Conservation (phyloP, 1,284 basidiomycete genomes). For the Rhodotorula sp. region DNA sequence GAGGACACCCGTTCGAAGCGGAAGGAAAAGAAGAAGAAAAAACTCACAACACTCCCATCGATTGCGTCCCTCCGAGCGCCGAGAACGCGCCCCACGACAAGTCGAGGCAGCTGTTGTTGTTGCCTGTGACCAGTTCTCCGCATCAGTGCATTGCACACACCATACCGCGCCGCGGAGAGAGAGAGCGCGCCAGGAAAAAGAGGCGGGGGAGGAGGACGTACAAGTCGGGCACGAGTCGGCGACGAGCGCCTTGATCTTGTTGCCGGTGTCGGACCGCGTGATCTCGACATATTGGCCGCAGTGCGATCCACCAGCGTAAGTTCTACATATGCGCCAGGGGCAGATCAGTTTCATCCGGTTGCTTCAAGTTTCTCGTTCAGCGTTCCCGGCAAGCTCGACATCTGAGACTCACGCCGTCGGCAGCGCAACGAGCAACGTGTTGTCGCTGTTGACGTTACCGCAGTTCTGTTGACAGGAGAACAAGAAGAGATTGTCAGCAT, state of each 20-base stretch:
- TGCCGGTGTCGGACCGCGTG: constrained; percentile 12
- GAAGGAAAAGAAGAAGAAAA: too few species aligned
- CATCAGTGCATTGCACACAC: neutral
- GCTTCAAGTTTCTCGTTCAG: neutral
- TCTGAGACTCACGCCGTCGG: constrained; percentile 9
- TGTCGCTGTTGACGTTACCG: constrained; percentile 28
- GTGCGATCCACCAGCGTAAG: constrained; percentile 22
- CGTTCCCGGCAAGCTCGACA: neutral
- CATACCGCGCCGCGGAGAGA: too few species aligned
- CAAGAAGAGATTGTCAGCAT: too few species aligned
- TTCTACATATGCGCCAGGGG: neutral
- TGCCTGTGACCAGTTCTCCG: too few species aligned
- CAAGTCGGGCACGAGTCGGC: constrained; percentile 31
- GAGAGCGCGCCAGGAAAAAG: neutral
- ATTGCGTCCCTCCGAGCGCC: too few species aligned
- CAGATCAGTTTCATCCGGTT: neutral
- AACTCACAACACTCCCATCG: too few species aligned
- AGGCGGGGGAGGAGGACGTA: neutral
- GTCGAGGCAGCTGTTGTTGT: constrained; percentile 9
- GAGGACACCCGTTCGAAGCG: too few species aligned
- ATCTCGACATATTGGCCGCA: constrained; percentile 25
- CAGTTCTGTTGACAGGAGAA: constrained; percentile 1
- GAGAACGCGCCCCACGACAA: neutral
- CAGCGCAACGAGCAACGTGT: constrained; percentile 10
- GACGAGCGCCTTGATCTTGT: constrained; percentile 18